These are phyloP conservation scores for Russula abietina DNA, from an alignment of 768 basidiomycete genomes.

Conservation along the genomic window DNA sequence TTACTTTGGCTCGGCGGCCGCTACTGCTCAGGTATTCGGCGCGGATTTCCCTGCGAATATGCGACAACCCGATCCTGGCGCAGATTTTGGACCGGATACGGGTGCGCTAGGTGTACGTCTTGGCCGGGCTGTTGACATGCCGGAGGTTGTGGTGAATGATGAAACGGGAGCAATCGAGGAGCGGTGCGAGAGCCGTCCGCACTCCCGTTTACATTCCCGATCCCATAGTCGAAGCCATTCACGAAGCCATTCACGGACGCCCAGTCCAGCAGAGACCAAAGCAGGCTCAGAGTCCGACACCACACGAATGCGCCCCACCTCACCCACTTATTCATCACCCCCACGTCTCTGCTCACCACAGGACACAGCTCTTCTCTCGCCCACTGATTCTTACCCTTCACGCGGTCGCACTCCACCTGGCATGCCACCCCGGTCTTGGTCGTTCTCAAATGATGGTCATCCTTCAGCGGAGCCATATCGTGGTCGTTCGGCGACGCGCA, in stretches of 20 bases:
- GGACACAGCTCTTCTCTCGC: conserved; percentile 25
- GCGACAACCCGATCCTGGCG: conserved; percentile 13
- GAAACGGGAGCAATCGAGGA: conserved; percentile 21
- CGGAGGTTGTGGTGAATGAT: conserved; percentile 25
- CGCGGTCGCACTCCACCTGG: conserved; percentile 26
- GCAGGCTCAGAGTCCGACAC: conserved; percentile 14
- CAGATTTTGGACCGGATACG: conserved; percentile 14
- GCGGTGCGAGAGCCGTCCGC: conserved; percentile 13
- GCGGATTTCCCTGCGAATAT: conserved; percentile 1
- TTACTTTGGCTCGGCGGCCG: conserved; percentile 11
- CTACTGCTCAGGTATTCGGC: conserved; percentile 10
- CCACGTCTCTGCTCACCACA: conserved; percentile 21
- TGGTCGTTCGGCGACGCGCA: conserved; percentile 51
- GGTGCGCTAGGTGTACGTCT: conserved; percentile 18
- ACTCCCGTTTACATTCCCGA: conserved; percentile 19
- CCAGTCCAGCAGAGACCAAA: conserved; percentile 22
- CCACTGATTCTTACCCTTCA: conserved; percentile 23
- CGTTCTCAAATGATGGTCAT: conserved; percentile 27
- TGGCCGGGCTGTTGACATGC: conserved; percentile 21
- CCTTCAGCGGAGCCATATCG: conserved; percentile 30
- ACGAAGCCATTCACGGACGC: conserved; percentile 24
- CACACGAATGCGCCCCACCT: conserved; percentile 8
- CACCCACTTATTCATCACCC: conserved; percentile 4
- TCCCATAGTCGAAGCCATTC: conserved; percentile 19
- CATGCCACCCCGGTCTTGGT: conserved; percentile 25